Base-by-base conservation (phyloP, 1,284 basidiomycete genomes). In the Pseudomicrostroma phylloplanum region DNA sequence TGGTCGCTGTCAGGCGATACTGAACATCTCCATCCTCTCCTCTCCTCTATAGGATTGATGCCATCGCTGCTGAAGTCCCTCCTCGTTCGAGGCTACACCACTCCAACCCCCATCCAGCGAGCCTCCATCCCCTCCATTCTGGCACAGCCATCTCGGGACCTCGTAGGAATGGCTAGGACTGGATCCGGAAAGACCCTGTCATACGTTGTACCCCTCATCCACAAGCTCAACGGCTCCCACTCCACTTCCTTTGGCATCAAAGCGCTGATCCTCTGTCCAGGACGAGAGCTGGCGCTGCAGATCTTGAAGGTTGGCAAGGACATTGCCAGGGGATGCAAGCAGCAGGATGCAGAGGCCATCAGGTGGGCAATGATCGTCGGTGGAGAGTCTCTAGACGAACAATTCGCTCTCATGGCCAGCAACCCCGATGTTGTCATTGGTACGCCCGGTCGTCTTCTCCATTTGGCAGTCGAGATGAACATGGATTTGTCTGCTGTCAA, bases 141-240 rank as follows among this genome's bases (percentile, higher is more conserved):
- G 40, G 81, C 88, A 4, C 86, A 85, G 56, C 93, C 96, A 48
- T 91, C 93, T 1, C 84, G 91, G 57, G 96, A 99, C 81, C 87
- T 98, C 9, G 90, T 99, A 19, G 96, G 92, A 59, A 98, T 98
- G 96, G 94, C 96, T 23, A 85, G 96, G 19, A 99, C 96, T 0
- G 96, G 96, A 61, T 96, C 93, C 0, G 96, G 96, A 66, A 99
- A 99, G 81, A 96, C 94, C 13, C 85, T 98, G 30, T 94, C 94
- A 42, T 99, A 96, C 80, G 86, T 98, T 83, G 84, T 98, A 21
- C 96, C 96, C 54, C 84, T 98, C 13, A 83, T 97, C 0, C 90
- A 96, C 67, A 85, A 90, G 26, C 85, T 98, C 11, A 87, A 89
- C 25, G 90, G 90, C 17, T 83, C 86, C 17, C 92, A 96, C 78